Percentiles rank a stretch among this genome's conserved stretches.
Evolutionary conservation across 768 basidiomycete species (phyloP).

Genomic region (Collybia sordida): DNA sequence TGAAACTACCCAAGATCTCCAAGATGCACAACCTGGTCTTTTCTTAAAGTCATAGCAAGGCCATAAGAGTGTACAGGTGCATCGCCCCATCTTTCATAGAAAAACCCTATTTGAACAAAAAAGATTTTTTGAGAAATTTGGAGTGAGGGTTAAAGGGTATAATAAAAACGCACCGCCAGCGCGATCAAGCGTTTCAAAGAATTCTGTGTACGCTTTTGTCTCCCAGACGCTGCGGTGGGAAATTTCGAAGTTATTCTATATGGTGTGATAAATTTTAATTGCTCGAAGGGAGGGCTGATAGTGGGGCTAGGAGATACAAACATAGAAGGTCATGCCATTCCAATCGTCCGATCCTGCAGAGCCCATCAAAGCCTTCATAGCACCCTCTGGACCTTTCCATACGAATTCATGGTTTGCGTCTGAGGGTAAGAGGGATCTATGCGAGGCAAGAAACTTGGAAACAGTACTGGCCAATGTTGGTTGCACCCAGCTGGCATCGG

Average conservation of each 20-base stretch:
- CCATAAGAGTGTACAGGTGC: slow-evolving; percentile 28
- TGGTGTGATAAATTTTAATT: not conserved
- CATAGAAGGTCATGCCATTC: slow-evolving; percentile 26
- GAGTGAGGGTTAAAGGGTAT: no score
- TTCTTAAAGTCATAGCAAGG: slow-evolving; percentile 24
- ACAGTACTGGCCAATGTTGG: slow-evolving; percentile 25
- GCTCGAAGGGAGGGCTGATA: no score
- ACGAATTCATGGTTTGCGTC: slow-evolving; percentile 25
- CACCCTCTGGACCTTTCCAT: slow-evolving; percentile 18
- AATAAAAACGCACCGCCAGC: not conserved
- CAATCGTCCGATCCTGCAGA: slow-evolving; percentile 23
- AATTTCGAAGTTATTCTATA: slow-evolving; percentile 30
- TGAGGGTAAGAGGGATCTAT: slow-evolving; percentile 5
- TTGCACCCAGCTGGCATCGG: slow-evolving; percentile 27
- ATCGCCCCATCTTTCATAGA: slow-evolving; percentile 30
- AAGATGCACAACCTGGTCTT: slow-evolving; percentile 27
- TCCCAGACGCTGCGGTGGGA: slow-evolving; percentile 28
- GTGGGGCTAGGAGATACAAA: slow-evolving; percentile 12
- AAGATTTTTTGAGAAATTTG: no score
- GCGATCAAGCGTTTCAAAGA: slow-evolving; percentile 18
- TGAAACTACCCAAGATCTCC: slow-evolving; percentile 20
- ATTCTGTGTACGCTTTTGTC: slow-evolving; percentile 18
- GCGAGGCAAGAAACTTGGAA: slow-evolving; percentile 18
- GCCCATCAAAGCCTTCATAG: slow-evolving; percentile 22
- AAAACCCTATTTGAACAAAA: slow-evolving; percentile 16